Conservation (phyloP, 805 yeast species). For the Candida morakotiae region DNA sequence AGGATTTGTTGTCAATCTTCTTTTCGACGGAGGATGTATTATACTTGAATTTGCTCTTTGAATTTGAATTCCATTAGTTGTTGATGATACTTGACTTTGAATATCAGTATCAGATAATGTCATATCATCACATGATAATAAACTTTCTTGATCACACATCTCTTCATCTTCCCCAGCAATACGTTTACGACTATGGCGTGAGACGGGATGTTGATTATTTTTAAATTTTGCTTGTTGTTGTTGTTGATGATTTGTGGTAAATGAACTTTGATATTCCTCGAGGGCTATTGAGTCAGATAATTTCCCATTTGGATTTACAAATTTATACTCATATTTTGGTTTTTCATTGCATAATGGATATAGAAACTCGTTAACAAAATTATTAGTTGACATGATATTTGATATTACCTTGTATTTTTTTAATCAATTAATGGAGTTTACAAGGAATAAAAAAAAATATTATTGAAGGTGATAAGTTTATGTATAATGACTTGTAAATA, state of each 20-base stretch:
- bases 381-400: no score
- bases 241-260: slow-evolving; percentile 11
- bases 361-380: neutral
- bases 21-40: slow-evolving; percentile 38
- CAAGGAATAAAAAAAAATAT: no score
- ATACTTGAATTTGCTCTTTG: slow-evolving; percentile 7
- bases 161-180: slow-evolving; percentile 14
- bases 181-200: slow-evolving; percentile 27
- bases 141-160: slow-evolving; percentile 2
- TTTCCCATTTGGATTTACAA: slow-evolving; percentile 26
- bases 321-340: slow-evolving; percentile 28
- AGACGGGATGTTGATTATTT: no score
- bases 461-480: no score
- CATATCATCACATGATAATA: slow-evolving; percentile 28
- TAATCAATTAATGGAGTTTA: no score
- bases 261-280: slow-evolving; percentile 22
- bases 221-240: slow-evolving; percentile 8
- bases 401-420: no score
- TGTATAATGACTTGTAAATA: no score
- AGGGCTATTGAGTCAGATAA: slow-evolving; percentile 30
- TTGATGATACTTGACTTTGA: slow-evolving; percentile 15
- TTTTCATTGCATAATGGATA: slow-evolving; percentile 29
- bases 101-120: slow-evolving; percentile 31
- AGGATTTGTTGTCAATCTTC: slow-evolving; percentile 24
- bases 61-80: neutral